Percentiles rank a stretch among this genome's conserved stretches.
These are phyloP conservation scores for Mortierella sp. DNA, from an alignment of 371 early-diverging fungal species.

Conservation along the genomic window DNA sequence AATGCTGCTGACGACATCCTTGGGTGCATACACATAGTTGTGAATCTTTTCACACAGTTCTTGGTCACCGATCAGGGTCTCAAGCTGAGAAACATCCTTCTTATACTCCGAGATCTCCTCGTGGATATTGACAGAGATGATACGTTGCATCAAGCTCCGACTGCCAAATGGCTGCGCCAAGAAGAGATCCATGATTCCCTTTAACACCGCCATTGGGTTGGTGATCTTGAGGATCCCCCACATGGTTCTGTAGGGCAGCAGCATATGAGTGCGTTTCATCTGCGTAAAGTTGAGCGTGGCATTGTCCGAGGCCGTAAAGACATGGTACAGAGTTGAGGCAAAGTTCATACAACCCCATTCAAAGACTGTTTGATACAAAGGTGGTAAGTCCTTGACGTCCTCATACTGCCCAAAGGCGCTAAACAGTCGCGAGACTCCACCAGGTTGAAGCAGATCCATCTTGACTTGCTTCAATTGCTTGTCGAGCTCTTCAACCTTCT, in stretches of 20 bases:
- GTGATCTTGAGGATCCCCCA: slow-evolving; percentile 67
- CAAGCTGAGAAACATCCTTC: slow-evolving; percentile 63
- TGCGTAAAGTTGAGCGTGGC: slow-evolving; percentile 65
- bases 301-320: slow-evolving; percentile 69
- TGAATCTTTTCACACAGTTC: slow-evolving; percentile 65
- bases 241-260: slow-evolving; percentile 71
- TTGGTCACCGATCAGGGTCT: slow-evolving; percentile 61
- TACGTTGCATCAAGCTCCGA: slow-evolving; percentile 69
- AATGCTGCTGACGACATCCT: slow-evolving; percentile 36
- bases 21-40: slow-evolving; percentile 62
- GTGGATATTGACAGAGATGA: slow-evolving; percentile 62
- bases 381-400: slow-evolving; percentile 60
- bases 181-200: slow-evolving; percentile 70
- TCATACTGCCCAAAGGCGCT: slow-evolving; percentile 59
- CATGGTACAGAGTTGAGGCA: slow-evolving; percentile 70
- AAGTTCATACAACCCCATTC: slow-evolving; percentile 76
- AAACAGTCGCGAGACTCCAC: slow-evolving; percentile 40
- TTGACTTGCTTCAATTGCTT: slow-evolving; percentile 64
- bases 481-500: slow-evolving; percentile 64
- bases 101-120: slow-evolving; percentile 63
- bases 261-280: slow-evolving; percentile 65
- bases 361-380: slow-evolving; percentile 62
- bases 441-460: slow-evolving; percentile 63
- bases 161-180: slow-evolving; percentile 75
- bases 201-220: slow-evolving; percentile 73